phyloP scores from a whole-genome alignment of 306 rosid genomes.

The Dryas octopetala region DNA sequence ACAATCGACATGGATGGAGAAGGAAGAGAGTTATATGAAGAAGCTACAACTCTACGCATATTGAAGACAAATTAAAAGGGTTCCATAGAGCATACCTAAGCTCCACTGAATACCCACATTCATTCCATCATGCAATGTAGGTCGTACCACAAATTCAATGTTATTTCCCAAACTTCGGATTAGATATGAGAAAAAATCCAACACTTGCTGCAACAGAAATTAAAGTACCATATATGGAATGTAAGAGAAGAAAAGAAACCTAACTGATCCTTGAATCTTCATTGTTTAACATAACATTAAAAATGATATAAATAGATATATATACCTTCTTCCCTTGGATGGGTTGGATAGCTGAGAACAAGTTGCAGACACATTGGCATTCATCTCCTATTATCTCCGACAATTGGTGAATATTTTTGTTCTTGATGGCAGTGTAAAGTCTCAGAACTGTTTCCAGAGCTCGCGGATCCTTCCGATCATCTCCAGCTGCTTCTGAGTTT shows the following conservation, averaged over 20 bases:
- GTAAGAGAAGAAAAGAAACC: too few species aligned
- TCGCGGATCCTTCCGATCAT: conserved; percentile 24
- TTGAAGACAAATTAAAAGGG: background rate
- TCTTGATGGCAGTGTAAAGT: conserved; percentile 47
- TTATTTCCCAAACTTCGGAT: conserved; percentile 37
- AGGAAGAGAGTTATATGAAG: too few species aligned
- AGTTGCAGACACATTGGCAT: conserved; percentile 40
- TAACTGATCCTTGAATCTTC: too few species aligned
- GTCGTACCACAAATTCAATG: conserved; percentile 43
- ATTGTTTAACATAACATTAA: too few species aligned
- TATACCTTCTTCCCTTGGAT: conserved; percentile 56
- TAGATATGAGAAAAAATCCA: conserved; percentile 44
- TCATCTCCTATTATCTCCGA: conserved; percentile 51
- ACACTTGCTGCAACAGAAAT: conserved; percentile 54
- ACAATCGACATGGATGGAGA: too few species aligned
- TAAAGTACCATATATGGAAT: background rate
- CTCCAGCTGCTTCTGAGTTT: conserved; percentile 36
- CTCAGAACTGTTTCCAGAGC: conserved; percentile 46
- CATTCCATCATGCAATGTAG: conserved; percentile 59
- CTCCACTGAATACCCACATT: conserved; percentile 63
- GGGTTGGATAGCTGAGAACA: conserved; percentile 40
- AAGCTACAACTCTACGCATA: too few species aligned
- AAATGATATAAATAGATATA: too few species aligned
- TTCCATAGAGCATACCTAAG: conserved; percentile 45
- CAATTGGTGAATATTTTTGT: conserved; percentile 37